Evolutionary conservation across 805 yeast species (phyloP).

Genomic region (Lipomyces yamadae): DNA sequence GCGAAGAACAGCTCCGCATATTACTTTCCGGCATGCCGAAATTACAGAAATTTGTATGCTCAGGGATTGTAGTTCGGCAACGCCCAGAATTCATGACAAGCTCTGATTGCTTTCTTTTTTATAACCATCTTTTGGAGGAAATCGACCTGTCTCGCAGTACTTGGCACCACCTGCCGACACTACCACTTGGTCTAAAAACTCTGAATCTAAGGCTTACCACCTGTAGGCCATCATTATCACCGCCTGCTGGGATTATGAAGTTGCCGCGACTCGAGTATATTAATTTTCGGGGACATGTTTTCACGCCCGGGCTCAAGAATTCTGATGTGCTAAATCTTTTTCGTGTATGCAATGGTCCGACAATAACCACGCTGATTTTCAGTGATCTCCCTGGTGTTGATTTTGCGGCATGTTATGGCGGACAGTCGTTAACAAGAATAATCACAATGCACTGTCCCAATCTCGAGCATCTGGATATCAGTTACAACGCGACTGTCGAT

Average conservation of each 20-base stretch:
- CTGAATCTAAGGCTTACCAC: background rate
- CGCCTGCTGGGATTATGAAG: background rate
- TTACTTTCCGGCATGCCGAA: conserved; percentile 4
- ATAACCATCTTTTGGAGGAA: background rate
- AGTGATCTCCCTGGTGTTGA: background rate
- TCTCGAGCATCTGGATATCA: background rate
- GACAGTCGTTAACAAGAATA: background rate
- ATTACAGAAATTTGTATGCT: background rate
- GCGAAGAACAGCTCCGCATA: conserved; percentile 2
- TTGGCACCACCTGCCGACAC: background rate
- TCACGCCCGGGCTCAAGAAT: conserved; percentile 4
- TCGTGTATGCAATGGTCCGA: background rate
- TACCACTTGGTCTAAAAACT: background rate
- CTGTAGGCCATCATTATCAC: background rate
- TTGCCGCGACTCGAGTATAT: background rate
- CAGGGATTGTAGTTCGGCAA: background rate
- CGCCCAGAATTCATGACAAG: background rate
- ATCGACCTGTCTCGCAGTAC: background rate
- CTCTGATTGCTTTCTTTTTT: background rate
- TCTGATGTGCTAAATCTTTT: background rate
- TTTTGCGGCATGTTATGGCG: background rate
- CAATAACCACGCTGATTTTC: background rate
- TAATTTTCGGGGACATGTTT: background rate
- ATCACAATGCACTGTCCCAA: background rate
- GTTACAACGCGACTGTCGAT: conserved; percentile 1